Percentiles rank a stretch among this genome's conserved stretches.
phyloP scores from a whole-genome alignment of 1,284 basidiomycete genomes.

The Cutaneotrichosporon spelunceum region DNA sequence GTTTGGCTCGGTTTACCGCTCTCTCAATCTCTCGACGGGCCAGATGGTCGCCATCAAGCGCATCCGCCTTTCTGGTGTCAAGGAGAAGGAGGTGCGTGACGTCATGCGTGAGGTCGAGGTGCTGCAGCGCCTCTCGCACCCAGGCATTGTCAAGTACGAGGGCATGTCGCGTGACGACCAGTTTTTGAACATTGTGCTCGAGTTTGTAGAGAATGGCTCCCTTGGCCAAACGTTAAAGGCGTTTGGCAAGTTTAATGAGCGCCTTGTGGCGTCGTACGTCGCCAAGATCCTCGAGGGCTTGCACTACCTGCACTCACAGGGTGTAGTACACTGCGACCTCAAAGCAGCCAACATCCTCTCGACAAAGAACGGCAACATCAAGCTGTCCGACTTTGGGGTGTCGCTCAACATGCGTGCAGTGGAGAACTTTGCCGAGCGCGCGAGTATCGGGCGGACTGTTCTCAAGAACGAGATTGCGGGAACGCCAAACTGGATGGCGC shows the following conservation, averaged over 20 bases:
- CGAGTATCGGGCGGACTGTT: slow-evolving; percentile 32
- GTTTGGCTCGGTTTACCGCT: slow-evolving; percentile 91
- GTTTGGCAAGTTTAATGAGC: slow-evolving; percentile 86
- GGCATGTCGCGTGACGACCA: slow-evolving; percentile 87
- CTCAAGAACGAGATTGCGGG: slow-evolving; percentile 62
- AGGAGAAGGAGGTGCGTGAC: slow-evolving; percentile 77
- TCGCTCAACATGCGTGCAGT: slow-evolving; percentile 55
- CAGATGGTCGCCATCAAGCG: slow-evolving; percentile 95
- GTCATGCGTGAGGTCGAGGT: slow-evolving; percentile 89
- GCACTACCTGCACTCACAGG: slow-evolving; percentile 86
- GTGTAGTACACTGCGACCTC: slow-evolving; percentile 39
- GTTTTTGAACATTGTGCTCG: slow-evolving; percentile 83
- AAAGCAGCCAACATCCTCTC: slow-evolving; percentile 57
- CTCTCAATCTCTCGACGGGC: slow-evolving; percentile 83
- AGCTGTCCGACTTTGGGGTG: slow-evolving; percentile 59
- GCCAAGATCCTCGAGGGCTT: slow-evolving; percentile 90
- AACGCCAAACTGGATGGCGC: slow-evolving; percentile 98
- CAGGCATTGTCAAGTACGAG: slow-evolving; percentile 89
- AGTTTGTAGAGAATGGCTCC: slow-evolving; percentile 94
- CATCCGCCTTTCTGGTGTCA: slow-evolving; percentile 77
- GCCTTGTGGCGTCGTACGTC: slow-evolving; percentile 81
- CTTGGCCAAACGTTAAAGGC: slow-evolving; percentile 84
- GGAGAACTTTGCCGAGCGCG: slow-evolving; percentile 69
- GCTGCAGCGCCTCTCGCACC: slow-evolving; percentile 80
- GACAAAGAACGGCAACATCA: slow-evolving; percentile 58